Evolutionary conservation across 108 stramenopile genomes (phyloP).

Genomic region (Halocafeteria seosinensis): DNA sequence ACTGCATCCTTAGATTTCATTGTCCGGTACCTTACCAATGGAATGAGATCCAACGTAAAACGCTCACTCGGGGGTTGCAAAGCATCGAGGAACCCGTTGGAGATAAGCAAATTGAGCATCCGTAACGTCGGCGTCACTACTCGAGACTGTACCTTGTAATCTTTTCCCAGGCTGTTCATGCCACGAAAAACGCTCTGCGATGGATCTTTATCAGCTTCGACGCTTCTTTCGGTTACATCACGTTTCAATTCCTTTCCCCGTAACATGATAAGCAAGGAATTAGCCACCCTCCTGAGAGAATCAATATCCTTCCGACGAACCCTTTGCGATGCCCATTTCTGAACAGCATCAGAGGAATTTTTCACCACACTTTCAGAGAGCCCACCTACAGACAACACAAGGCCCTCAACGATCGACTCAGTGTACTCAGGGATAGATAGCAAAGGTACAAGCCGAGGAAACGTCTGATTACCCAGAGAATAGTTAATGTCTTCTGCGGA

Average conservation of each 20-base stretch:
- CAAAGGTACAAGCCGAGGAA: conserved; percentile 48
- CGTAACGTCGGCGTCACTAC: conserved; percentile 54
- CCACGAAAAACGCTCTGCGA: neutral
- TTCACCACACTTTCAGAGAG: conserved; percentile 71
- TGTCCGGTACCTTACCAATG: conserved; percentile 31
- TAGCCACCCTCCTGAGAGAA: neutral
- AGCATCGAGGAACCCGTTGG: conserved; percentile 48
- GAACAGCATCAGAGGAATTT: conserved; percentile 42
- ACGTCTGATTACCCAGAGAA: conserved; percentile 40
- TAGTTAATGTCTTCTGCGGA: conserved; percentile 30
- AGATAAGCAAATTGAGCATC: conserved; percentile 49
- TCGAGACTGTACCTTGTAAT: conserved; percentile 35
- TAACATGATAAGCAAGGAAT: neutral
- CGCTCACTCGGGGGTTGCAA: conserved; percentile 20
- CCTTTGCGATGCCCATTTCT: conserved; percentile 36
- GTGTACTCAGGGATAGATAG: conserved; percentile 52
- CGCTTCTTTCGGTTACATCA: too few relatives aligned
- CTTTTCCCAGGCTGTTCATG: conserved; percentile 23
- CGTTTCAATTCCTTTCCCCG: neutral
- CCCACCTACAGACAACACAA: conserved; percentile 75
- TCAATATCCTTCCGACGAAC: neutral
- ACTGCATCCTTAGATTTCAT: conserved; percentile 47
- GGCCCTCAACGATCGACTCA: conserved; percentile 51
- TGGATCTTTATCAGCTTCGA: neutral
- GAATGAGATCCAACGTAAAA: conserved; percentile 33